Base-by-base conservation (phyloP, 208 protist genomes). In the Leishmania braziliensis region DNA sequence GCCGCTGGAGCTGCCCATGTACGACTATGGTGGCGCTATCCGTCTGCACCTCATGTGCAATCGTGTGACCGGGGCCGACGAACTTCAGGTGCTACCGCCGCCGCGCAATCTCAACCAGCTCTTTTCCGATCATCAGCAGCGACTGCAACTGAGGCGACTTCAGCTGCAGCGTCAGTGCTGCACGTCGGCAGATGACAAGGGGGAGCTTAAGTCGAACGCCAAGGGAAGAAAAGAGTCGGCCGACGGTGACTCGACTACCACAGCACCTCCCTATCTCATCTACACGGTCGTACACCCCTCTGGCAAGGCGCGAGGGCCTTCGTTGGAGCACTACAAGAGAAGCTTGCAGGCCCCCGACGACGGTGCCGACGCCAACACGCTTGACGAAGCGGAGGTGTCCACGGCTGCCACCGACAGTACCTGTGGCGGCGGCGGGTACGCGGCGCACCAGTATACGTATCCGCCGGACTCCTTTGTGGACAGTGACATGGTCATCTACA, bases 401-500 rank as follows among this genome's bases (percentile, higher is more conserved):
- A 69, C 68, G 26, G 18, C 36, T 6, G 65, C 73, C n/a, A 58
- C 48, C 39, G 65, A 77, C 48, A 50, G 62, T 29, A 48, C 26
- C 10, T 46, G 0, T 51, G 48, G 29, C 60, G 14, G 29, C 60
- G 16, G 70, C 60, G 23, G 23, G 50, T 81, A 80, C 60, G 72
- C 76, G 6, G 43, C 76, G 54, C 87, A 90, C 46, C 81, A 88
- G 72, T 90, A 83, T 75, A 78, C 81, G 29, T 91, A 91, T 78
- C 86, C 86, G 1, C 23, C 73, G 20, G 65, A 76, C 23, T 77
- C 79, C 51, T 94, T 94, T 75, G 77, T 85, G 50, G 90, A 94
- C 65, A 88, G 90, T 33, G 89, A 91, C 81, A 83, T 92, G 76
- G 79, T 92, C 26, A 56, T 84, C 29, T 92, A 94, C 81, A 84